Evolutionary conservation across 768 basidiomycete genomes (phyloP), one percentile per base, ranked within the genome.

Genomic region (Pulveroboletus sp.): DNA sequence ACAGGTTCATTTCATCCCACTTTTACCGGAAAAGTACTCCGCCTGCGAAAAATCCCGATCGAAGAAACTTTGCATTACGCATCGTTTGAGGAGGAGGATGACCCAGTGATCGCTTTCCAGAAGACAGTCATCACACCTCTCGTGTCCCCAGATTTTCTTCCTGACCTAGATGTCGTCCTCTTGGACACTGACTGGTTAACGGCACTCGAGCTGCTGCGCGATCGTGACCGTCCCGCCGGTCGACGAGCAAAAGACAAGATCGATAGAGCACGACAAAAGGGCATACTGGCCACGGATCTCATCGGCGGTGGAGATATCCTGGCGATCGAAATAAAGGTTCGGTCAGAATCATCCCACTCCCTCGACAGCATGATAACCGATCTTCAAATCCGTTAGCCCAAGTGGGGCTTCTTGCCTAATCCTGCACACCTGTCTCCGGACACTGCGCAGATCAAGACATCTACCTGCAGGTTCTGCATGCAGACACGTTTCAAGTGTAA

Each of bases 401-500:
- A 99, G 74, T 99, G 95, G 94, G 92, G 84, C 4, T 97, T 99
- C 67, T 68, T 97, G 33, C 93, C 95, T 3, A 75, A 73, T 27
- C 61, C 76, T 6, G 55, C 59, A 2, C 76, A 85, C 66, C 73
- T 94, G 32, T 86, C 91, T 6, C 57, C 73, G 4, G 68, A 70
- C 33, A 87, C 84, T 1, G 73, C 66, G 13, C 50, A 60, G 1
- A 67, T 82, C 56, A 97, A 97, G 73, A 73, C 74, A 7, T 69
- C 67, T 33, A 85, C 87, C 14, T 95, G 94, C 71, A 80, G 95
- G 54, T 94, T 91, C 66, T 94, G 92, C 65, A 89, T 97, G 86
- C 92, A 97, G 65, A 73, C 81, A 2, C 74, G 80, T 50, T 61
- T 83, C 60, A 82, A 73, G 62, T 59, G 64, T 20, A 57, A 64